phyloP scores from a whole-genome alignment of 345 rosid species.

The Eucalyptus camaldulensis region DNA sequence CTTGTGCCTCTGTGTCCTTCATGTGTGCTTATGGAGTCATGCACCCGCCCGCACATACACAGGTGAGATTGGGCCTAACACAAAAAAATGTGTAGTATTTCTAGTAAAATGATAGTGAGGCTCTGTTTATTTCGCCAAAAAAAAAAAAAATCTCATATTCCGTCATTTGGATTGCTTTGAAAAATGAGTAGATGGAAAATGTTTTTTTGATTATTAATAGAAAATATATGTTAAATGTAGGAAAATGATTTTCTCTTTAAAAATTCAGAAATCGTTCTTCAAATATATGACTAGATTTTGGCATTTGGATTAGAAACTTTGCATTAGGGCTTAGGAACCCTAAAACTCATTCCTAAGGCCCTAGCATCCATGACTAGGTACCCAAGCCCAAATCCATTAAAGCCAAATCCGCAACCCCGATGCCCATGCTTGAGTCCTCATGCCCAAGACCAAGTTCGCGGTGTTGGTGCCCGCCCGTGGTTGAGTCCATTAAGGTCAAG shows the following conservation, averaged over 20 bases:
- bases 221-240: no score
- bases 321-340: not conserved
- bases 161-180: not conserved
- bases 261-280: fast-evolving
- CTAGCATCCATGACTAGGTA: no score
- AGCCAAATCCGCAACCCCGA: fast-evolving
- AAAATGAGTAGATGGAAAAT: no score
- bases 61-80: not conserved
- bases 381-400: not conserved
- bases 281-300: no score
- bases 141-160: no score
- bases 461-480: fast-evolving
- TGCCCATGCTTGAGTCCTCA: not conserved
- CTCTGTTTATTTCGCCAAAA: fast-evolving
- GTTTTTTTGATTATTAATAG: fast-evolving
- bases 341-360: not conserved
- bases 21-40: not conserved
- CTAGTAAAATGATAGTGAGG: not conserved
- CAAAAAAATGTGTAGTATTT: fast-evolving
- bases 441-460: fast-evolving
- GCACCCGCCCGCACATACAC: fast-evolving
- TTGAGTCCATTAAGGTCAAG: not conserved
- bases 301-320: fast-evolving
- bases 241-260: no score
- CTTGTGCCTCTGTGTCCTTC: not conserved